Percentiles rank a stretch among this genome's conserved stretches.
These are phyloP conservation scores for Lepiota subincarnata DNA, from an alignment of 768 basidiomycete species.

Conservation along the genomic window DNA sequence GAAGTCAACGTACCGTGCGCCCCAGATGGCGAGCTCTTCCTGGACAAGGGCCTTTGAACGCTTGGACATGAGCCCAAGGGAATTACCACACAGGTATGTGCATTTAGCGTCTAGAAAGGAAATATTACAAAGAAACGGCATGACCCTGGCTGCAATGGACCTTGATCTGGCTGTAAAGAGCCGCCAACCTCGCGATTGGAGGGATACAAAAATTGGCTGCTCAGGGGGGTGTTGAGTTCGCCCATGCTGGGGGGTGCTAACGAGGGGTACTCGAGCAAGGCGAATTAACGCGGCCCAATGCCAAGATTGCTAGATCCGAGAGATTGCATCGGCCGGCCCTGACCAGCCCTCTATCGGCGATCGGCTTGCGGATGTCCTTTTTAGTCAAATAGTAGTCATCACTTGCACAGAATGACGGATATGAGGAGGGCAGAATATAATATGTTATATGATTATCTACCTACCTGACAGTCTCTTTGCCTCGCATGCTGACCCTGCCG, in stretches of 20 bases:
- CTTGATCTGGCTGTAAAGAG: slow-evolving; percentile 31
- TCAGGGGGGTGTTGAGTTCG: slow-evolving; percentile 34
- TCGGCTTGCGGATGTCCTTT: slow-evolving; percentile 1
- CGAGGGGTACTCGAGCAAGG: neutral
- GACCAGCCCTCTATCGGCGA: slow-evolving; percentile 5
- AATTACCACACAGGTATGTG: slow-evolving; percentile 95
- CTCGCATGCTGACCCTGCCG: slow-evolving; percentile 8
- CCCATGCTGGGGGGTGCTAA: slow-evolving; percentile 12
- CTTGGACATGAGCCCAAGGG: slow-evolving; percentile 79
- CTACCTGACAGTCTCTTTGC: slow-evolving; percentile 10
- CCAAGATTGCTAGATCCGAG: slow-evolving; percentile 9
- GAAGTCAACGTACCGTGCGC: slow-evolving; percentile 44
- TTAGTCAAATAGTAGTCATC: slow-evolving; percentile 4
- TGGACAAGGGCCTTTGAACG: slow-evolving; percentile 66
- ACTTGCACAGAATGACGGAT: neutral
- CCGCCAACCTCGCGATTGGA: slow-evolving; percentile 49
- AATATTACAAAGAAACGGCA: neutral
- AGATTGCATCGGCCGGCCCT: slow-evolving; percentile 9
- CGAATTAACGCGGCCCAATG: neutral
- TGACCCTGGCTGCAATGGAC: slow-evolving; percentile 23
- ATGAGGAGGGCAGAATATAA: slow-evolving; percentile 5
- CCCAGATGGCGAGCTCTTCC: slow-evolving; percentile 87
- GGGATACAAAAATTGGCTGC: slow-evolving; percentile 54
- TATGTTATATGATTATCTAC: neutral
- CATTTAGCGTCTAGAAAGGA: slow-evolving; percentile 42